phyloP scores from a whole-genome alignment of 2,329 filamentous ascomycete species.

The Pseudogymnoascus sp. region DNA sequence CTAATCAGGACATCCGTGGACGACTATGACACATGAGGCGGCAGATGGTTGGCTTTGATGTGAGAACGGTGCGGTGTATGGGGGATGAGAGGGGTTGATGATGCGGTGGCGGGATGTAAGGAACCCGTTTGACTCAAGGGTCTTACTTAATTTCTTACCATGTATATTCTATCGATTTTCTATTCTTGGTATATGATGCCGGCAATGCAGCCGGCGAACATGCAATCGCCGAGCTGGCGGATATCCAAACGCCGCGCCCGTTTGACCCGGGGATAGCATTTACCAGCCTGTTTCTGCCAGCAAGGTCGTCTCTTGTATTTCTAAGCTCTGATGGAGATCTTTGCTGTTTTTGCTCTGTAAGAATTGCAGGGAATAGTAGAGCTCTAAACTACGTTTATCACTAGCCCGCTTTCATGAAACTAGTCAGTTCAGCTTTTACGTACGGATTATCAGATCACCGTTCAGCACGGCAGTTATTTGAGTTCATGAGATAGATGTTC shows the following conservation, averaged over 20 bases:
- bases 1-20: not conserved
- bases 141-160: not conserved
- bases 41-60: not conserved
- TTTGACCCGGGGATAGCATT: not conserved
- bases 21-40: not conserved
- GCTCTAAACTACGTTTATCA: not conserved
- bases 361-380: not conserved
- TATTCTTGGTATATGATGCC: not conserved
- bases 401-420: not conserved
- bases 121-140: not conserved
- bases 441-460: not conserved
- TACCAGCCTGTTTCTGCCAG: not conserved
- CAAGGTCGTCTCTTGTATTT: not conserved
- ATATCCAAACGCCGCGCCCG: not conserved
- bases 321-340: not conserved
- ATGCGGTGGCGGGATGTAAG: not conserved
- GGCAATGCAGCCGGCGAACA: not conserved
- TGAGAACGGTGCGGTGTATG: not conserved
- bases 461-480: not conserved
- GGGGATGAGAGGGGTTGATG: not conserved
- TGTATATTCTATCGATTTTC: not conserved
- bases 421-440: not conserved
- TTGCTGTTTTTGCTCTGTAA: not conserved
- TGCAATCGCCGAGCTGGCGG: not conserved
- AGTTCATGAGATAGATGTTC: not conserved